Evolutionary conservation across 805 yeast genomes (phyloP).

Genomic region (Clavispora santaluciae): DNA sequence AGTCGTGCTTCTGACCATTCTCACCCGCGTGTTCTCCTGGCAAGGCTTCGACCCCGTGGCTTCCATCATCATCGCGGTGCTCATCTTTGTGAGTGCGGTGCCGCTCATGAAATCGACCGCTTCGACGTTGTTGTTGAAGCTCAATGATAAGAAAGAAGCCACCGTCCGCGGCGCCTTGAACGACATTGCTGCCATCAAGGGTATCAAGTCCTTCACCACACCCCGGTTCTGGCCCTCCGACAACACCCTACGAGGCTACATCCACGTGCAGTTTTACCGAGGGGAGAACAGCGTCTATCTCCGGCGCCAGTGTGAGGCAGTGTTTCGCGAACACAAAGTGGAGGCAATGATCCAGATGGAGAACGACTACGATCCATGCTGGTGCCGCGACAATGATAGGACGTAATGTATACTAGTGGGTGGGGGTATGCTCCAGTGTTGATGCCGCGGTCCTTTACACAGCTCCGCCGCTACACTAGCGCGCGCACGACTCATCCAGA

Average conservation of each 20-base stretch:
- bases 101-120: constrained; percentile 84
- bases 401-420: neutral
- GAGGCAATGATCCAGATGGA: constrained; percentile 67
- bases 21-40: constrained; percentile 63
- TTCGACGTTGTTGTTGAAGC: constrained; percentile 59
- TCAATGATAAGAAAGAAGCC: constrained; percentile 57
- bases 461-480: neutral
- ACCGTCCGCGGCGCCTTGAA: constrained; percentile 58
- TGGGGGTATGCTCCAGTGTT: neutral
- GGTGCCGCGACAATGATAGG: constrained; percentile 46
- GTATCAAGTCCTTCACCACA: constrained; percentile 78
- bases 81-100: constrained; percentile 75
- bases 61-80: constrained; percentile 75
- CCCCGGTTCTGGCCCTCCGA: constrained; percentile 87
- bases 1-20: constrained; percentile 83
- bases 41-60: constrained; percentile 90
- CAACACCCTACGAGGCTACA: constrained; percentile 49
- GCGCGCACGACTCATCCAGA: constrained; percentile 13
- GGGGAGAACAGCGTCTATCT: constrained; percentile 64
- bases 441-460: neutral
- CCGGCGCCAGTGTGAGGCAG: constrained; percentile 53
- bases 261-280: constrained; percentile 69
- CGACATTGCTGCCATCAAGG: constrained; percentile 66
- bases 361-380: constrained; percentile 56
- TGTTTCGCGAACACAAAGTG: constrained; percentile 47